Percentiles rank a stretch among this genome's conserved stretches.
phyloP scores from a whole-genome alignment of 495 filamentous ascomycete genomes.

The Clohesyomyces aquaticus region DNA sequence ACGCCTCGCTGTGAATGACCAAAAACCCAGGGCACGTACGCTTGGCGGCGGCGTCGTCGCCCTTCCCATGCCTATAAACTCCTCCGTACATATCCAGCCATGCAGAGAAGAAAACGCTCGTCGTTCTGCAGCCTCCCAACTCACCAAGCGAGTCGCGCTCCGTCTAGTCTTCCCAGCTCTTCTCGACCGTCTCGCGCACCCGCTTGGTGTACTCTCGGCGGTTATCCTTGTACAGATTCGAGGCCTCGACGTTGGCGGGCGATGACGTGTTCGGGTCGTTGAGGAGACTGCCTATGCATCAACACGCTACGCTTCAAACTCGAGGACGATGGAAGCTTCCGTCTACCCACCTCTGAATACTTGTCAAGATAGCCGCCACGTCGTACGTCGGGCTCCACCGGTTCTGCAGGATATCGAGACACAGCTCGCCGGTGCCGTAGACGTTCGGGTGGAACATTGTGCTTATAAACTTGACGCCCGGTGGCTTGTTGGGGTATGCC shows the following conservation, averaged over 20 bases:
- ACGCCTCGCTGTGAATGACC: conserved; percentile 33
- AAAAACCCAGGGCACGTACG: conserved; percentile 5
- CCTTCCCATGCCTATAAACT: conserved; percentile 11
- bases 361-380: conserved; percentile 94
- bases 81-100: too few species aligned
- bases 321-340: not conserved
- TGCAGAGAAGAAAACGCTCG: not conserved
- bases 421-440: conserved; percentile 94
- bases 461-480: conserved; percentile 96
- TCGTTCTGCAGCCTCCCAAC: not conserved
- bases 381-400: conserved; percentile 99
- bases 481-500: conserved; percentile 97
- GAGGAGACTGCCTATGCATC: conserved; percentile 66
- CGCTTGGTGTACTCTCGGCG: conserved; percentile 93
- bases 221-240: conserved; percentile 98
- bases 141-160: not conserved
- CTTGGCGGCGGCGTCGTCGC: not conserved
- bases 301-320: not conserved
- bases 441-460: conserved; percentile 99
- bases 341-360: conserved; percentile 81
- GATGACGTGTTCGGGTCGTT: conserved; percentile 98
- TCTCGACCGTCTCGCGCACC: conserved; percentile 95
- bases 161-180: conserved; percentile 83
- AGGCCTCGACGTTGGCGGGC: conserved; percentile 96
- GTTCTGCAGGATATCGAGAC: conserved; percentile 96